Percentiles rank a stretch among this genome's conserved stretches.
Conservation (phyloP, 495 filamentous ascomycete species). For the Tuber indicum region DNA sequence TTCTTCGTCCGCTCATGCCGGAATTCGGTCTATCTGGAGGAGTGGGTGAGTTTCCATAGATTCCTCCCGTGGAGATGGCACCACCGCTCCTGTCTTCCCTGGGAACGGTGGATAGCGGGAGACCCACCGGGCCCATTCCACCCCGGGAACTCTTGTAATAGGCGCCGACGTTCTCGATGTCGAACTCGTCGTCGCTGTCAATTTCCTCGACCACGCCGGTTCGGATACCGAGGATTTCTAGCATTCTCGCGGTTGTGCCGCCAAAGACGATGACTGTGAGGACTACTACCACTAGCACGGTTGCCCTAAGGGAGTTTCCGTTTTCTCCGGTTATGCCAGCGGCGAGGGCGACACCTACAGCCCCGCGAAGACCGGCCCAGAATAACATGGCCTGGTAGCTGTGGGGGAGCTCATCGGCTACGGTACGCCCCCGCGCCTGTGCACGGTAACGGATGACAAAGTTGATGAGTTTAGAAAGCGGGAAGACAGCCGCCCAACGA, state of each 20-base stretch:
- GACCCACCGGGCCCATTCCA: conserved; percentile 63
- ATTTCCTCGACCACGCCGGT: conserved; percentile 95
- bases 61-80: conserved; percentile 32
- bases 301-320: conserved; percentile 71
- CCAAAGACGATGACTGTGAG: conserved; percentile 98
- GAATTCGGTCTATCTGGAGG: conserved; percentile 19
- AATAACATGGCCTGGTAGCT: conserved; percentile 96
- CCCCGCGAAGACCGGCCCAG: conserved; percentile 93
- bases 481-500: conserved; percentile 89
- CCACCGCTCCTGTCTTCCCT: conserved; percentile 42
- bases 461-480: conserved; percentile 82
- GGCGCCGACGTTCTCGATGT: conserved; percentile 67
- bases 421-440: conserved; percentile 66
- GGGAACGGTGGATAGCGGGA: conserved; percentile 57
- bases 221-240: conserved; percentile 88
- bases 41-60: conserved; percentile 26
- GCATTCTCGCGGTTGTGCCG: conserved; percentile 95
- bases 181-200: conserved; percentile 96
- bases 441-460: conserved; percentile 90
- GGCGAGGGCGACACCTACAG: conserved; percentile 93
- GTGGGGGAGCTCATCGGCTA: conserved; percentile 82
- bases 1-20: conserved; percentile 19
- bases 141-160: conserved; percentile 68
- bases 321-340: conserved; percentile 76
- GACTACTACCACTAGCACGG: conserved; percentile 92